Conservation (phyloP, 805 yeast genomes). For the Metschnikowia chrysomelidarum region DNA sequence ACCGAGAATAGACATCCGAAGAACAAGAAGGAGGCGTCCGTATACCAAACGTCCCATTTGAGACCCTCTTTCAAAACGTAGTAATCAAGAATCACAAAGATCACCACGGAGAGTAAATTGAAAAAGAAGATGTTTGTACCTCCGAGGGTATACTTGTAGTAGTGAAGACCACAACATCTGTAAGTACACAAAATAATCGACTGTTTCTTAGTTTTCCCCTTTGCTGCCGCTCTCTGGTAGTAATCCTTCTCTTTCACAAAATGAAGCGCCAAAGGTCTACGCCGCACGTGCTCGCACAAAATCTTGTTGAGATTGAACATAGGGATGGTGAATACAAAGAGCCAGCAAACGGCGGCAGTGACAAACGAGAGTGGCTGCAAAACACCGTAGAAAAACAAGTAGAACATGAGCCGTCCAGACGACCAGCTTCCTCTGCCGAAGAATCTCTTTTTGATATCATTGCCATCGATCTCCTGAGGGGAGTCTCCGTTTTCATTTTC, state of each 20-base stretch:
- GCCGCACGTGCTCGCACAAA: constrained; percentile 71
- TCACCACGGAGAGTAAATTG: constrained; percentile 74
- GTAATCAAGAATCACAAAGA: constrained; percentile 79
- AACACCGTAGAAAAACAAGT: constrained; percentile 61
- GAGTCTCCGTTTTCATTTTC: constrained; percentile 10
- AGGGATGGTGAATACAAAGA: constrained; percentile 85
- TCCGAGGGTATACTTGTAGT: constrained; percentile 93
- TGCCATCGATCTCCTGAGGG: constrained; percentile 13
- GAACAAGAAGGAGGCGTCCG: constrained; percentile 67
- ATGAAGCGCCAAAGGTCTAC: constrained; percentile 87
- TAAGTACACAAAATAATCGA: constrained; percentile 82
- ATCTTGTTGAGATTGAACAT: constrained; percentile 79
- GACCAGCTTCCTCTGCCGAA: constrained; percentile 96
- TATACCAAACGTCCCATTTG: constrained; percentile 41
- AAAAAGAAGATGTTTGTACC: constrained; percentile 94
- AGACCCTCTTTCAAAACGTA: constrained; percentile 53
- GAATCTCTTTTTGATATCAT: constrained; percentile 49
- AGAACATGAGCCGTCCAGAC: constrained; percentile 75
- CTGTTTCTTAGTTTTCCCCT: constrained; percentile 39
- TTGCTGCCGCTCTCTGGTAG: constrained; percentile 29
- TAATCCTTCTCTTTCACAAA: constrained; percentile 59
- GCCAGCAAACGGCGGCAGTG: constrained; percentile 68
- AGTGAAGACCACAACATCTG: constrained; percentile 87
- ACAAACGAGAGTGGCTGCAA: constrained; percentile 64
- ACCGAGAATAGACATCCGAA: constrained; percentile 77